Base-by-base conservation (phyloP, 2,329 filamentous ascomycete genomes). In the Fusarium sublunatum region DNA sequence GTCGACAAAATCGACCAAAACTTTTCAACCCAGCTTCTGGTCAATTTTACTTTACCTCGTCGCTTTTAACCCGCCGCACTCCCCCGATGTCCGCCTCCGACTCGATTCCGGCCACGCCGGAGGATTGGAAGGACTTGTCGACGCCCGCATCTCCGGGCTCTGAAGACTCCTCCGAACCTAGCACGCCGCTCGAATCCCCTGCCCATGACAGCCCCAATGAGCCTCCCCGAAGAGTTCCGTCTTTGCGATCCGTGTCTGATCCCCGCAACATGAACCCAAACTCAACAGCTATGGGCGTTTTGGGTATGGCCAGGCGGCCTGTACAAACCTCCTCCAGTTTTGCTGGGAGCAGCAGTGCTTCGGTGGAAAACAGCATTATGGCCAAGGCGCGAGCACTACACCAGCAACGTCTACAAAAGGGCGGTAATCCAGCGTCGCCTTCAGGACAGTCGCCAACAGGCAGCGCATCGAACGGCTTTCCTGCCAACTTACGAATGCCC, bases 261-360 rank as follows among this genome's bases (percentile, higher is more conserved):
- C 79, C 87, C 19, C 78, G 81, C 64, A 80, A 78, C 51, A 93
- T 96, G 87, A 91, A 86, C 53, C 79, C 90, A 7, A 93, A 88
- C n/a, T 97, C 93, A n/a, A 95, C 90, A 26, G 88, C 91, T 36
- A 81, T 93, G 5, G 92, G 92, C 36, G 85, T 91, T 55, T 80
- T 97, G 70, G 92, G 89, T 75, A 86, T 79, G 65, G 86, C 85
- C 5, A 80, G 87, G 56, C 81, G 84, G 44, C 86, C 85, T 4
- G 73, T 77, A 19, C 77, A 78, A 12, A 72, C 77, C 10, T 72
- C 79, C 5, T 73, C 77, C 22, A 74, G 73, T 48, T 74, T 77
- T 50, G 70, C 71, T 19, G 72, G 73, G 11, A 68, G 65, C 47
- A 56, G 69, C 35, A 68, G 70, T 42, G 71, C 72, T 29, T 64